phyloP scores from a whole-genome alignment of 2,329 filamentous ascomycete genomes.

The Cladorrhinum sp. region DNA sequence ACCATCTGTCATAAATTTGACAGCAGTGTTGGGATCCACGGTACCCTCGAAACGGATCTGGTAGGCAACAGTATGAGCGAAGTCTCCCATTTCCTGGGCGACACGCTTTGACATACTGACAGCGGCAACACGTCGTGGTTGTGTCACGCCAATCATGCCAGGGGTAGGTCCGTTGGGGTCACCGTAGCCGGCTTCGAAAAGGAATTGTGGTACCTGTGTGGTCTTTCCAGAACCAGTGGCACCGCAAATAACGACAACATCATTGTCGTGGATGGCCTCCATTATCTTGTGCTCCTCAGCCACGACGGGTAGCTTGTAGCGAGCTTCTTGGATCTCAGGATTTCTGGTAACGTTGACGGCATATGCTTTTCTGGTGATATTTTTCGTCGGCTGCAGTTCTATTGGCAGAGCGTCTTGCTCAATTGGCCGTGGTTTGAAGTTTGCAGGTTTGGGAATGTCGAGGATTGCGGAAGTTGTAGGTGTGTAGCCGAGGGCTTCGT shows the following conservation, averaged over 20 bases:
- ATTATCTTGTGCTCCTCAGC: slow-evolving; percentile 96
- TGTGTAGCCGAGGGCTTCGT: slow-evolving; percentile 71
- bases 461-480: slow-evolving; percentile 43
- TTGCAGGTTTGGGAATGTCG: slow-evolving; percentile 54
- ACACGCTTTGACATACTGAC: slow-evolving; percentile 97
- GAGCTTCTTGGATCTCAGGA: slow-evolving; percentile 71
- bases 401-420: slow-evolving; percentile 70
- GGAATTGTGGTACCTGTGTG: slow-evolving; percentile 92
- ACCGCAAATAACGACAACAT: slow-evolving; percentile 87
- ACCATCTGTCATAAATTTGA: slow-evolving; percentile 99
- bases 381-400: slow-evolving; percentile 61
- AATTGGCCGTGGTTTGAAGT: slow-evolving; percentile 63
- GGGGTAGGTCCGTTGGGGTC: slow-evolving; percentile 72
- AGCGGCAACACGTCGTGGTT: slow-evolving; percentile 89
- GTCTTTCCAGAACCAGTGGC: slow-evolving; percentile 97
- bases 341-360: slow-evolving; percentile 69
- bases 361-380: slow-evolving; percentile 67
- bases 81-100: slow-evolving; percentile 74
- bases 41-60: slow-evolving; percentile 94
- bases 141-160: slow-evolving; percentile 92
- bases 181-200: slow-evolving; percentile 92
- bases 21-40: slow-evolving; percentile 72
- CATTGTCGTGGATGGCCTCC: slow-evolving; percentile 92
- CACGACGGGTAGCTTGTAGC: slow-evolving; percentile 81
- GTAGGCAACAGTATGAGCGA: slow-evolving; percentile 77